Evolutionary conservation across 2,329 filamentous ascomycete genomes (phyloP), one percentile per base, ranked within the genome.

Genomic region (Pezicula radicicola): DNA sequence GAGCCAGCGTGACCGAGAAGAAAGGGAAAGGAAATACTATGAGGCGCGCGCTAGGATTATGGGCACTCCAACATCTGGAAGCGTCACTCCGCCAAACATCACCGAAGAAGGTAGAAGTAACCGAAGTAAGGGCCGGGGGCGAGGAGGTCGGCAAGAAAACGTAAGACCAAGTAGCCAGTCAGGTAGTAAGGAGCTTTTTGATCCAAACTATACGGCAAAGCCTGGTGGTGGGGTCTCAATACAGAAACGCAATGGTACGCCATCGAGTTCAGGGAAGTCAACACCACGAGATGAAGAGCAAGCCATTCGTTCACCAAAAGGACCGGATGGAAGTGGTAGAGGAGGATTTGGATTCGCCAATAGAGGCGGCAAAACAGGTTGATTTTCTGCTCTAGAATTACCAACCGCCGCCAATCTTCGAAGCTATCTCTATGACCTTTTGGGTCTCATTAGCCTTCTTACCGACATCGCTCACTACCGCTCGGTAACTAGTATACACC

Each of bases 381-480:
- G 73, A 78, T 59, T 61, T 57, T 68, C 60, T 63, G 55, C 60
- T 59, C 58, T 65, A 63, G 52, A 55, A 68, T 71, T 78, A 97
- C 94, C 94, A 99, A 21, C 94, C 94, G 49, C 94, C 94, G 49
- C 92, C 94, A 62, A 92, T 89, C 70, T 91, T 94, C 51, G 91
- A 87, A 44, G 93, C 93, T 64, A 99, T 77, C 65, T 94, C 91
- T 53, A 91, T 88, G 39, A 96, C 92, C 54, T 86, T 83, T 65
- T 95, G 88, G 41, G 89, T 87, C 66, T 91, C 88, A 54, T 78
- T 75, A 69, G 76, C 65, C 68, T 80, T 74, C 73, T 94, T 96
- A 47, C 94, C 94, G 41, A 99, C 91, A 68, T 97, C 91, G 72
- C 93, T 97, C 63, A 97, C 86, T 19, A 99, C 93, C 70, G 92